These are phyloP conservation scores for Boletus rufocinnamomeus DNA, from an alignment of 768 basidiomycete genomes.

Conservation along the genomic window DNA sequence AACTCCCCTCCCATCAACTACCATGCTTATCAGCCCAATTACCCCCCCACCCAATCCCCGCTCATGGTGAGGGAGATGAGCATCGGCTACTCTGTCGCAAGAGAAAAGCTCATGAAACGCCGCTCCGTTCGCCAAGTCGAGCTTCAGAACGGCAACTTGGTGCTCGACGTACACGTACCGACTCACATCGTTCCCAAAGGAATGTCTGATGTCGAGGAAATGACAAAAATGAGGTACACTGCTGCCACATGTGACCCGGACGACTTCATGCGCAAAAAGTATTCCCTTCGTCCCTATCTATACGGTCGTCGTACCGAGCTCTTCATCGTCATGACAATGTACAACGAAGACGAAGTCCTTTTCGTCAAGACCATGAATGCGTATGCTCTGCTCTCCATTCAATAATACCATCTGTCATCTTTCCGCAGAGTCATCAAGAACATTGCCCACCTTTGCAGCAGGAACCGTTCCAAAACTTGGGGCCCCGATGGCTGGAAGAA, in stretches of 20 bases:
- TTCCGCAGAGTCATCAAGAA: constrained; percentile 77
- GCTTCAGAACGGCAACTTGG: constrained; percentile 79
- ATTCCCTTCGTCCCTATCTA: constrained; percentile 78
- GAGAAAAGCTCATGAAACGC: constrained; percentile 82
- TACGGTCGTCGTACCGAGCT: constrained; percentile 83
- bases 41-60: constrained; percentile 60
- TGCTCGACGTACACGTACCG: constrained; percentile 82
- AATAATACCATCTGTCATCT: constrained; percentile 11
- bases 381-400: constrained; percentile 41
- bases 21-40: constrained; percentile 44
- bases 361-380: constrained; percentile 85
- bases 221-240: constrained; percentile 84
- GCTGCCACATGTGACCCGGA: constrained; percentile 90
- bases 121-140: constrained; percentile 78
- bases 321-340: constrained; percentile 97
- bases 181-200: constrained; percentile 73
- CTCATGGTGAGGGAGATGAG: constrained; percentile 49
- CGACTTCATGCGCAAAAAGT: constrained; percentile 76
- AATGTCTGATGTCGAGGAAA: constrained; percentile 65
- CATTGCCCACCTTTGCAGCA: constrained; percentile 72
- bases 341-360: constrained; percentile 85
- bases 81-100: constrained; percentile 64
- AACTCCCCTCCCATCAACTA: constrained; percentile 51
- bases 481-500: constrained; percentile 91
- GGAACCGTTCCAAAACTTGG: constrained; percentile 76